Evolutionary conservation across 2,329 filamentous ascomycete species (phyloP), one percentile per base, ranked within the genome.

Genomic region (Dothistroma septosporum): DNA sequence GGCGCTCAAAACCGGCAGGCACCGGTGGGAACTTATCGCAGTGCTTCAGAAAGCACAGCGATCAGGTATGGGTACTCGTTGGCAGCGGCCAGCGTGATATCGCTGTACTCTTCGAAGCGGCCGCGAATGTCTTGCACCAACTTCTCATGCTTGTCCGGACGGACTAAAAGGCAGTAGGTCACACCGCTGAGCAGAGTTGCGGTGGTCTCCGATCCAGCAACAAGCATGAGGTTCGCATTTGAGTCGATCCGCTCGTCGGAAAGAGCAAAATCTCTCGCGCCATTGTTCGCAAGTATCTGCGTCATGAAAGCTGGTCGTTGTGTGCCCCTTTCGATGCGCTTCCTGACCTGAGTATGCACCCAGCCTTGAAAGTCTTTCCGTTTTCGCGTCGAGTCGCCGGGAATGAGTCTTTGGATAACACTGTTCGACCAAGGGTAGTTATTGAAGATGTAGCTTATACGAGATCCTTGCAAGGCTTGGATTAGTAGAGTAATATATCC

Each of bases 131-230:
- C 81, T 0, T 70, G 62, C 2, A 69, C 71, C 2, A 83, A 70
- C 33, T 72, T 76, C 1, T 68, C 61, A 53, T 80, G 64, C 0
- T 72, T 69, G 1, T 72, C 64, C 0, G 74, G 75, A 58, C 79
- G 71, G 4, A 69, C 73, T 2, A 79, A 67, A 9, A 83, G 69
- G 4, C 78, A 68, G 61, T 75, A 82, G 10, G 72, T 71, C 14
- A 62, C 73, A 66, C 64, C 78, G 68, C 62, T 74, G 16, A 83
- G 71, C 2, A 79, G 70, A 0, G 79, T 81, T 0, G 81, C 78
- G 3, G 80, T 82, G 5, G 81, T 84, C 65, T 83, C 81, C 2
- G 78, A 79, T 4, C 81, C 80, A 6, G 79, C 80, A 14, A 79
- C 70, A 32, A 83, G 68, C 28, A 64, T 59, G 10, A 10, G 86